Percentiles rank a stretch among this genome's conserved stretches.
These are phyloP conservation scores for Fagus crenata DNA, from an alignment of 306 rosid genomes.

Conservation along the genomic window DNA sequence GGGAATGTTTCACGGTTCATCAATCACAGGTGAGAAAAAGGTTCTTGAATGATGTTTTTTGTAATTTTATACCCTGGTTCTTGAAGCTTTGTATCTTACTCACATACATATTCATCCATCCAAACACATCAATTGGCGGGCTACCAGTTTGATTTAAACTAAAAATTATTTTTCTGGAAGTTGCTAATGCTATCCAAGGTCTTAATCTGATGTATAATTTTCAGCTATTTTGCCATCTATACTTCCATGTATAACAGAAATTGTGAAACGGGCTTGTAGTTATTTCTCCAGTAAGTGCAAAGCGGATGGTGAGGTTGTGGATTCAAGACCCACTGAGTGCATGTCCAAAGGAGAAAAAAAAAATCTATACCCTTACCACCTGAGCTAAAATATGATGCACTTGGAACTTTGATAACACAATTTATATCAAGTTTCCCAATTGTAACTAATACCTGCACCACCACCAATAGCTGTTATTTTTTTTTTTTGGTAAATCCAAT, in stretches of 20 bases:
- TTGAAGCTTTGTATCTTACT: not conserved
- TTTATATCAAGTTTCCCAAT: too few relatives aligned
- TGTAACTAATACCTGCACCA: too few relatives aligned
- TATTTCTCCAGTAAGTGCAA: not conserved
- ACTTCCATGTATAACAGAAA: not conserved
- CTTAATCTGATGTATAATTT: not conserved
- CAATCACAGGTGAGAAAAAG: conserved; percentile 75
- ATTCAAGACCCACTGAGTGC: too few relatives aligned
- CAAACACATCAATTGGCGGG: not conserved
- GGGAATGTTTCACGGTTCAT: conserved; percentile 95
- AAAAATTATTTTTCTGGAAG: not conserved
- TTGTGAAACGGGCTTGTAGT: not conserved
- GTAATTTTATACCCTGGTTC: not conserved
- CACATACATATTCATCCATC: not conserved
- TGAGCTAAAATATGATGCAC: too few relatives aligned
- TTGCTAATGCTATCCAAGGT: not conserved
- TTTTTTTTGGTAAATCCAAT: too few relatives aligned
- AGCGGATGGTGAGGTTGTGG: too few relatives aligned
- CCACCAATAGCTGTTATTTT: too few relatives aligned
- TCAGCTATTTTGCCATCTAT: not conserved
- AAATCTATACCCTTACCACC: too few relatives aligned
- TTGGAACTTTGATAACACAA: too few relatives aligned
- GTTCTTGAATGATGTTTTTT: conserved; percentile 3
- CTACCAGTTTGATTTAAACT: not conserved
- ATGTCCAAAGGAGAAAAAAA: too few relatives aligned